Conservation (phyloP, 2,329 filamentous ascomycete genomes). For the Chalaropsis ovoidea region DNA sequence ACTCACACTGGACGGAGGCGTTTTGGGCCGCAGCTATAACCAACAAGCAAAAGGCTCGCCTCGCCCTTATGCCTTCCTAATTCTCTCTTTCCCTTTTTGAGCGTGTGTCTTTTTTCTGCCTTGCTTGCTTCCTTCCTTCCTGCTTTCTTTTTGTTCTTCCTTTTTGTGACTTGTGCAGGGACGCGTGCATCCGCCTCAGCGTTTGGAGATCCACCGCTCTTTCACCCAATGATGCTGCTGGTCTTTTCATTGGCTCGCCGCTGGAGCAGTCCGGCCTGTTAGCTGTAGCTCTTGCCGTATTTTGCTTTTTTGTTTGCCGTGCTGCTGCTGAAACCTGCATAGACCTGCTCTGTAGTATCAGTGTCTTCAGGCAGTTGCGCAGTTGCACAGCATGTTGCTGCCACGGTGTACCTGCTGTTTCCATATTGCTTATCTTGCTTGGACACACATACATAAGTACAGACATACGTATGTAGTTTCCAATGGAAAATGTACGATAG, state of each 20-base stretch:
- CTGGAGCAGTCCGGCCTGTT: neutral
- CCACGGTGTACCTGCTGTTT: conserved; percentile 8
- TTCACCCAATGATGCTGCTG: neutral
- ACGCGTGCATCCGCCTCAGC: neutral
- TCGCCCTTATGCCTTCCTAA: neutral
- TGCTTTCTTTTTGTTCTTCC: neutral
- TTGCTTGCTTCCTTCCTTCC: conserved; percentile 1
- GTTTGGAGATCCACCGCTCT: conserved; percentile 7
- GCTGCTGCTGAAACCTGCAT: conserved; percentile 9
- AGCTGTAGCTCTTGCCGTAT: conserved; percentile 1
- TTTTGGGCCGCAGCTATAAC: too few species aligned
- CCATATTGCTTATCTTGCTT: neutral
- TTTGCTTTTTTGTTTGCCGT: neutral
- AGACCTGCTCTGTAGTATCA: neutral
- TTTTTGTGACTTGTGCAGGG: conserved; percentile 10
- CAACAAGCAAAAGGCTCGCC: too few species aligned
- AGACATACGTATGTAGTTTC: neutral
- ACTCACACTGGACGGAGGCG: neutral
- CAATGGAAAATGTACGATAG: neutral
- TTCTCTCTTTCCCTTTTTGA: neutral
- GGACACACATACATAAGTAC: neutral
- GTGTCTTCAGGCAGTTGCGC: conserved; percentile 5
- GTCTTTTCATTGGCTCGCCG: neutral
- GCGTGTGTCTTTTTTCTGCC: neutral
- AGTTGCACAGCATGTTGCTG: conserved; percentile 8